These are phyloP conservation scores for Raphanus raphanistrum DNA, from an alignment of 345 rosid species.

Conservation along the genomic window DNA sequence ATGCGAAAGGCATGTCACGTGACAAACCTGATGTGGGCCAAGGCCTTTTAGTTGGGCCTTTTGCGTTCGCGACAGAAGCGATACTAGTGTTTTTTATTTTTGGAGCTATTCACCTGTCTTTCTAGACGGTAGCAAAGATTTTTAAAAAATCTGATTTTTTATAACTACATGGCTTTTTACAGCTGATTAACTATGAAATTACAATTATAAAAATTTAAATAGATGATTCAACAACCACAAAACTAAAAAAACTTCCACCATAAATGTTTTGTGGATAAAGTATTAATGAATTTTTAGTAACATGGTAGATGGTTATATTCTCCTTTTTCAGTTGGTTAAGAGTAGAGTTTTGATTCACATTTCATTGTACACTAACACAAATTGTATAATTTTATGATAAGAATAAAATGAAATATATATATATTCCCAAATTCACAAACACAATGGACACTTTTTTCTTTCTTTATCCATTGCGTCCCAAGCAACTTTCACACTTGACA, in stretches of 20 bases:
- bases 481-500: background rate
- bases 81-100: background rate
- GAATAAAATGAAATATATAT: background rate
- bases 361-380: background rate
- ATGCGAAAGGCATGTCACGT: slow-evolving; percentile 27
- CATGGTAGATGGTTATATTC: background rate
- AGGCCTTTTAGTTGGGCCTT: slow-evolving; percentile 25
- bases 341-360: slow-evolving; percentile 1
- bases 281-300: background rate
- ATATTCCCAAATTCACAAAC: slow-evolving; percentile 25
- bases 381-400: background rate
- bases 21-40: slow-evolving; percentile 22
- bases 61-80: background rate
- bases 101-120: slow-evolving; percentile 15
- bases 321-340: background rate
- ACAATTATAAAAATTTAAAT: too few species aligned
- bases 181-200: too few species aligned
- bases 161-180: background rate
- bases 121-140: background rate
- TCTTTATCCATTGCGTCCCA: background rate
- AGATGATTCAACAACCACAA: too few species aligned
- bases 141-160: background rate
- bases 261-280: too few species aligned
- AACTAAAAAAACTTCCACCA: too few species aligned
- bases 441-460: slow-evolving; percentile 12